Conservation (phyloP, 1,139 yeast species). For the Candida sanyaensis region DNA sequence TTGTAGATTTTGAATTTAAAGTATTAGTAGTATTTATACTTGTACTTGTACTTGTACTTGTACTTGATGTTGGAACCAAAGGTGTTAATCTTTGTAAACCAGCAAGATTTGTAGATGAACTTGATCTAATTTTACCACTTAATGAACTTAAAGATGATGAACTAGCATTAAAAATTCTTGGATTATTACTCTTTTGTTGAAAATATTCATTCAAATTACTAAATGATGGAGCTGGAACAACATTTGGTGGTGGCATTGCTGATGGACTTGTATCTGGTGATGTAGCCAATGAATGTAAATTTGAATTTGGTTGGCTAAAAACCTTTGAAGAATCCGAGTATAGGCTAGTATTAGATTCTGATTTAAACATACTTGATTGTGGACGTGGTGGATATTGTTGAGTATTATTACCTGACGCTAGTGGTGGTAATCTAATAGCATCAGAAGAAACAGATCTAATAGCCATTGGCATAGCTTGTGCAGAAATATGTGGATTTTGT, state of each 20-base stretch:
- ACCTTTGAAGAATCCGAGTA: slow-evolving; percentile 17
- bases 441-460: slow-evolving; percentile 14
- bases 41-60: background rate
- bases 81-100: slow-evolving; percentile 43
- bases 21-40: slow-evolving; percentile 7
- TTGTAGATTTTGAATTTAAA: slow-evolving; percentile 1
- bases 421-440: slow-evolving; percentile 13
- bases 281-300: slow-evolving; percentile 32
- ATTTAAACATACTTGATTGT: slow-evolving; percentile 10
- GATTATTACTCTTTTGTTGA: slow-evolving; percentile 20
- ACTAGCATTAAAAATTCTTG: slow-evolving; percentile 23
- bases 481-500: slow-evolving; percentile 1
- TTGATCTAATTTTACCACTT: slow-evolving; percentile 20
- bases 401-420: slow-evolving; percentile 8
- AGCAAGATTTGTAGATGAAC: slow-evolving; percentile 23
- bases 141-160: slow-evolving; percentile 29
- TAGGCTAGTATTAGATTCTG: slow-evolving; percentile 15
- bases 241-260: slow-evolving; percentile 8
- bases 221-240: slow-evolving; percentile 21
- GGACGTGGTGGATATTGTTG: slow-evolving; percentile 7
- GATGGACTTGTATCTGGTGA: slow-evolving; percentile 27
- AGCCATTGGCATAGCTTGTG: slow-evolving; percentile 6
- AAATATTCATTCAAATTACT: slow-evolving; percentile 36
- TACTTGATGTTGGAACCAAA: slow-evolving; percentile 20
- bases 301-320: slow-evolving; percentile 21